Evolutionary conservation across 1,284 basidiomycete species (phyloP), one percentile per base, ranked within the genome.

Genomic region (Bjerkandera adusta): DNA sequence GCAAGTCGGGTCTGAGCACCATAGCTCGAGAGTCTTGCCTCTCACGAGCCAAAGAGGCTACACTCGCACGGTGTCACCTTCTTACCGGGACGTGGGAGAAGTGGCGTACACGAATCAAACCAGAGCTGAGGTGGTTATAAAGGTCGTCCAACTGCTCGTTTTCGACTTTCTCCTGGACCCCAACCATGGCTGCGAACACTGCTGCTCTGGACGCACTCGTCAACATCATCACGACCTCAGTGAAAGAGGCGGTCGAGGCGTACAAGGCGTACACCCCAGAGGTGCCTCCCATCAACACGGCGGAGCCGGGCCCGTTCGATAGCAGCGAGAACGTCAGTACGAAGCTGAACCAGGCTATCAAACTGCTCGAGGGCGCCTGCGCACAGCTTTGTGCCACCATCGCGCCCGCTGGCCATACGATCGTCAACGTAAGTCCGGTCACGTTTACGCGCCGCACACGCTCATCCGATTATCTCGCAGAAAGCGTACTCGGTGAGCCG

Each of bases 321-420:
- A 39, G 10, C 24, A 22, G 24, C 12, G 37, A 18, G 15, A 35
- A 27, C 15, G 20, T 36, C 5, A 36, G 42, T 18, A 16, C 26
- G 21, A 32, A 36, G 20, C 42, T 49, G n/a, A 36, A 18, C 8
- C n/a, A 33, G 4, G 47, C 47, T 6, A 34, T 43, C n/a, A 41
- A 43, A 12, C 15, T 34, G 18, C 39, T 49, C 13, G 42, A 49
- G 16, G 47, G 42, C 7, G 41, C 47, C 7, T 49, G 47, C 22
- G 36, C 42, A 3, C 47, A 49, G 24, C 32, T 49, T 4, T 38
- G 42, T 20, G 36, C 32, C n/a, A 21, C 37, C 13, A 36, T 49
- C 4, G 29, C 42, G 4, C 20, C 35, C 5, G 36, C 47, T n/a
- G 18, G 21, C 5, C 34, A 39, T 21, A 30, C 42, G n/a, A 21